phyloP scores from a whole-genome alignment of 441 rosid species.

The Adansonia grandidieri region DNA sequence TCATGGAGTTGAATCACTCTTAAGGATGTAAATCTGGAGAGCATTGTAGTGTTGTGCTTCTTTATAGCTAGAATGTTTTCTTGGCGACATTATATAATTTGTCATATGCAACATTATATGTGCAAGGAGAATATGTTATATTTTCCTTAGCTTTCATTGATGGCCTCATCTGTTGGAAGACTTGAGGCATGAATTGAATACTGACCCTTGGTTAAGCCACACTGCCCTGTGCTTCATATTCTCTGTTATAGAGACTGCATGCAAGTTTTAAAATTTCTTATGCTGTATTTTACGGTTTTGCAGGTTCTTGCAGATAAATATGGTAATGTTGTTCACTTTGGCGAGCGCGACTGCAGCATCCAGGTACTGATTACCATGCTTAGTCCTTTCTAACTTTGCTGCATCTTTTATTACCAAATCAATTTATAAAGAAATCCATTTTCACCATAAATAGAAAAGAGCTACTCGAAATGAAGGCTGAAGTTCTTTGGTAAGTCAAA shows the following conservation, averaged over 20 bases:
- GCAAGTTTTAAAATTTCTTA: background rate
- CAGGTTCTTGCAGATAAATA: constrained; percentile 94
- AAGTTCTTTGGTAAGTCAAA: background rate
- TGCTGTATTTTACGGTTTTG: constrained; percentile 22
- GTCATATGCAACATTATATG: background rate
- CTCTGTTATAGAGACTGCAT: background rate
- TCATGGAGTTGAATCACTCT: background rate
- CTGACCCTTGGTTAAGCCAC: background rate
- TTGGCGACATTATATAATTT: background rate
- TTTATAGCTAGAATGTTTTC: constrained; percentile 12
- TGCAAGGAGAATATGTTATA: background rate
- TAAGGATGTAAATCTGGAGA: background rate
- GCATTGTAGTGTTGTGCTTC: background rate
- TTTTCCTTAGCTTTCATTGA: background rate
- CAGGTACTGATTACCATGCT: constrained; percentile 57
- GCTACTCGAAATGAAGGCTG: background rate
- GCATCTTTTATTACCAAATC: background rate
- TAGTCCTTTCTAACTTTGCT: background rate
- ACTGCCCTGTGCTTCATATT: constrained; percentile 1
- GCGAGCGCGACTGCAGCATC: constrained; percentile 99
- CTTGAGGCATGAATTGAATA: background rate
- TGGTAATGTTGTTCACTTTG: constrained; percentile 96
- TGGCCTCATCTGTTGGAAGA: background rate
- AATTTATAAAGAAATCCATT: background rate
- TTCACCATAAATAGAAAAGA: constrained; percentile 9